Base-by-base conservation (phyloP, 2,329 filamentous ascomycete species). In the Aspergillus puulaauensis region DNA sequence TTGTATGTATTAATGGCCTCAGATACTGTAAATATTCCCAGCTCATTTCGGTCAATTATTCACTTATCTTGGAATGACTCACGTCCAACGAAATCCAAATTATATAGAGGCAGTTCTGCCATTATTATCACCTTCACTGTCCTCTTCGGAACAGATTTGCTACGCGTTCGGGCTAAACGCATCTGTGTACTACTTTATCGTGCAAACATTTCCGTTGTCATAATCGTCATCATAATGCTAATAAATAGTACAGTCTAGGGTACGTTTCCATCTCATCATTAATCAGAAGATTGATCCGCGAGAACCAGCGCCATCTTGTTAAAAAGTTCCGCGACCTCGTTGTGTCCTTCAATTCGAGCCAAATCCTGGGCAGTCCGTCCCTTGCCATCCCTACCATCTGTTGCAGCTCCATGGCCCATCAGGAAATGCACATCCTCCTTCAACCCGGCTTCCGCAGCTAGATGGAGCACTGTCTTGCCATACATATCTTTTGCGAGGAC, bases 401-500 rank as follows among this genome's bases (percentile, higher is more conserved):
- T 60, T 8, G 49, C 54, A 1, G 60, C 60, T 2, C 65, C 65
- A 46, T 66, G 62, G 11, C 63, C 60, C 17, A 67, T 61, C 14
- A 67, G 56, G 51, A 66, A 66, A 41, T 65, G 53, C 5, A 65
- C 65, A 47, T 66, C 64, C 15, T 64, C 53, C 12, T 51, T 57
- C 17, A 65, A 23, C 4, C 66, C 66, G 3, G 60, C 61, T 23
- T 62, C 50, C 14, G 65, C 64, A 11, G 66, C 65, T 57, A 66
- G 48, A 58, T 68, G 66, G 19, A 68, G 54, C 23, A 62, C 63
- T 33, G 66, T 66, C 53, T 65, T 57, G 12, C 65, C 65, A 41
- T 57, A 64, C 61, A 66, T 66, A 44, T 68, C 65, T 44, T 52
- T 55, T 6, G 61, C 62, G 9, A 55, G 57, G 24, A 67, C 55